phyloP scores from a whole-genome alignment of 805 yeast genomes.

The Saccharomyces jurei region DNA sequence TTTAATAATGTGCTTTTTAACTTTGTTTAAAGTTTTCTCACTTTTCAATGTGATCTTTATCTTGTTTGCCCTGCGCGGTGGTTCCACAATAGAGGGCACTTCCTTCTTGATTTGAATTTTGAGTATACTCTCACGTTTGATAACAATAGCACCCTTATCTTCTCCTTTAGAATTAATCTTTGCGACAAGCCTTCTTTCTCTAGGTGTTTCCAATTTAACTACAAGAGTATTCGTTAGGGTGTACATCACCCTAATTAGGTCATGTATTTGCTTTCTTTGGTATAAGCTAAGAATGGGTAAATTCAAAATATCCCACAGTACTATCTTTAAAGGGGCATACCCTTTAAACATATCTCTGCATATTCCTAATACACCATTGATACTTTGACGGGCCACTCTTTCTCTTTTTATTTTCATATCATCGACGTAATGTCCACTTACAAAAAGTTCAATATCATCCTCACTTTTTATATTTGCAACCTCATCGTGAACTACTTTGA shows the following conservation, averaged over 20 bases:
- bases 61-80: constrained; percentile 4
- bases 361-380: constrained; percentile 20
- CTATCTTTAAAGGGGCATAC: constrained; percentile 47
- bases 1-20: neutral
- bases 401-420: constrained; percentile 18
- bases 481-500: constrained; percentile 11
- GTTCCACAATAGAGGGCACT: neutral
- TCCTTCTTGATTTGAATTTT: constrained; percentile 18
- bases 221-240: constrained; percentile 50
- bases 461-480: constrained; percentile 12
- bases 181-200: constrained; percentile 58
- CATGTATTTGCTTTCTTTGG: constrained; percentile 56
- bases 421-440: constrained; percentile 13
- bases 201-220: constrained; percentile 62
- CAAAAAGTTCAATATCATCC: constrained; percentile 10
- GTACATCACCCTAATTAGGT: constrained; percentile 57
- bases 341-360: constrained; percentile 25
- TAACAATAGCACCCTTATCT: constrained; percentile 38
- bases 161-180: constrained; percentile 36
- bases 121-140: constrained; percentile 45
- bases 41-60: constrained; percentile 9
- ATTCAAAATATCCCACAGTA: constrained; percentile 65
- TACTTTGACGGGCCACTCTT: constrained; percentile 20
- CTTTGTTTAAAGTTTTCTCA: neutral
- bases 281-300: constrained; percentile 50